Base-by-base conservation (phyloP, 2,329 filamentous ascomycete species). In the Ophiostoma himal-ulmi region DNA sequence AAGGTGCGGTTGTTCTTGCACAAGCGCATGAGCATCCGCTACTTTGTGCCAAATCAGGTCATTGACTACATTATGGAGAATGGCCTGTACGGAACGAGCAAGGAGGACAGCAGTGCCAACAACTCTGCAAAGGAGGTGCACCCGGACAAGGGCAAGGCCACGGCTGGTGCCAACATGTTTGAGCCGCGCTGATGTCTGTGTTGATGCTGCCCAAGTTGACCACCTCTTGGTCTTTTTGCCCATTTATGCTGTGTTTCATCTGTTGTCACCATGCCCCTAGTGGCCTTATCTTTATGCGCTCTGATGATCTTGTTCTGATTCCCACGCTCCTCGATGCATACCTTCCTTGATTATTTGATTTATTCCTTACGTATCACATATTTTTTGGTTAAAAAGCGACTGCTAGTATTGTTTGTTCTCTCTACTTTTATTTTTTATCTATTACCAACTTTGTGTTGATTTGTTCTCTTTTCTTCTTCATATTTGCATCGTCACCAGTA, bases 1-100 rank as follows among this genome's bases (percentile, higher is more conserved):
- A 89, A 96, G 81, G 94, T 97, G 72, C 88, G 94, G 60, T 82
- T 96, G 3, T 92, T 96, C 77, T 79, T 94, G 44, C 87, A 91
- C 76, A 86, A 91, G 76, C 88, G 93, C 74, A 91, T 95, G 89
- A 93, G 90, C 75, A 91, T 96, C 67, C 87, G 91, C 73, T 94
- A 94, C 76, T 75, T 88, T 37, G 74, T 75, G 44, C 75, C 74
- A 41, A 69, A 22, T 8, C 36, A 72, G 70, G 73, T 74, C 3
- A 74, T 74, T 20, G 67, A 73, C 11, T 74, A 74, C 68, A 74
- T 74, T 22, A 52, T 67, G 36, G 69, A 68, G 3, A 71, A 72
- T 44, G 70, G 70, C 2, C 68, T 73, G 14, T 73, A 73, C 36
- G 71, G 70, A 17, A 68, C 70, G 13, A 65, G 70, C 54, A 73